Base-by-base conservation (phyloP, 768 basidiomycete genomes). In the Hericium rajendrae region DNA sequence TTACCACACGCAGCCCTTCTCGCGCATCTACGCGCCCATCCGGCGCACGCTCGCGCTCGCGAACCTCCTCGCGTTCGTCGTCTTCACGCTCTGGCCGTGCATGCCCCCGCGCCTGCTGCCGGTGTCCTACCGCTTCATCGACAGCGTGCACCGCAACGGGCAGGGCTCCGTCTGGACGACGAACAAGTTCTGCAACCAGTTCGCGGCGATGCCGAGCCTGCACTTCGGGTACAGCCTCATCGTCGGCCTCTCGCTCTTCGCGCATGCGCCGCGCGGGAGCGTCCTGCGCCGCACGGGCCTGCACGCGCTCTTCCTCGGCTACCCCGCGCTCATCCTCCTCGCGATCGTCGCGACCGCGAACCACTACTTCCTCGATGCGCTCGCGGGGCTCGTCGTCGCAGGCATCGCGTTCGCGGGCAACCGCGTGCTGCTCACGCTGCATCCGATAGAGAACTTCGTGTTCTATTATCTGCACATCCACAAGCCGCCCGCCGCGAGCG, bases 61-160 rank as follows among this genome's bases (percentile, higher is more conserved):
- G 16, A 58, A 58, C 48, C 46, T 58, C 6, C 46, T 58, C 53
- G 57, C 57, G 28, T 58, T 58, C 46, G 48, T 54, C 48, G 57
- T 58, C 9, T 58, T 58, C 38, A 58, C 57, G 22, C 46, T 54
- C 38, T 58, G 57, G 57, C 57, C 57, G 32, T 58, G 57, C 57
- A 58, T 58, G 57, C 57, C 57, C 3, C 57, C 57, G 12, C 57
- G 57, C 10, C 57, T 58, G 18, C 57, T 58, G 16, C 57, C 57
- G 20, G 43, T 43, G 26, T 18, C 37, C 6, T 58, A 58, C 57
- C 46, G 53, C 37, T 58, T 58, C 57, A 48, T 58, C 43, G 57
- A 58, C 53, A 58, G 53, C n/a, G 57, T 58, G 10, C 57, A 58
- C 53, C 24, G 20, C 32, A n/a, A 38, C 57, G 46, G 48, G 40